A percentile compares a stretch with the other conserved stretches of the same genome.
These are phyloP conservation scores for Houttuynia cordata DNA, from an alignment of 164 flowering plant species.

Conservation along the genomic window DNA sequence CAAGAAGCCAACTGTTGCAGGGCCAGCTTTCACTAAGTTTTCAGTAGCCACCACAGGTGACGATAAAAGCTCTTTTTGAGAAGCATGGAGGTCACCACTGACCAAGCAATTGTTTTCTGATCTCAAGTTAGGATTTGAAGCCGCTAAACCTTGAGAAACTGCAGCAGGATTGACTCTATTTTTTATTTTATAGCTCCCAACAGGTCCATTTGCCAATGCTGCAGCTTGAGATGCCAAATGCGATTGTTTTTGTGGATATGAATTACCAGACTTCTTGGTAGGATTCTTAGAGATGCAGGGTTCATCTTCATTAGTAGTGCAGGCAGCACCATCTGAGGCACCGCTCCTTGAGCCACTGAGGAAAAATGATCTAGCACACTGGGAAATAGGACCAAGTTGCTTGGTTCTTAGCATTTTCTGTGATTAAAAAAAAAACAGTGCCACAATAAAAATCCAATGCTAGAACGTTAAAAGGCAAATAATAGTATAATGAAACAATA, in stretches of 20 bases:
- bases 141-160: slow-evolving; percentile 21
- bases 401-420: slow-evolving; percentile 81
- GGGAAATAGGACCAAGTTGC: slow-evolving; percentile 65
- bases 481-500: too few relatives aligned
- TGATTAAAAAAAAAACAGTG: slow-evolving; percentile 5
- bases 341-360: slow-evolving; percentile 59
- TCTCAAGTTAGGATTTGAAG: slow-evolving; percentile 18
- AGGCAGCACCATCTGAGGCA: slow-evolving; percentile 68
- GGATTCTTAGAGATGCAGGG: slow-evolving; percentile 40
- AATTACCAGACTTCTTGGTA: slow-evolving; percentile 19
- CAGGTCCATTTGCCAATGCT: slow-evolving; percentile 18
- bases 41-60: slow-evolving; percentile 37
- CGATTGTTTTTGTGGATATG: slow-evolving; percentile 25
- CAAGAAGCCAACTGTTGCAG: slow-evolving; percentile 52
- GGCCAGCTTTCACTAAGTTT: slow-evolving; percentile 57
- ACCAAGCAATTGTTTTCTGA: slow-evolving; percentile 7
- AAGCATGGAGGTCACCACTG: slow-evolving; percentile 5
- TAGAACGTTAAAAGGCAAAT: background rate
- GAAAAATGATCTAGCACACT: slow-evolving; percentile 65
- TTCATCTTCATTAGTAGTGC: slow-evolving; percentile 69
- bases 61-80: slow-evolving; percentile 15
- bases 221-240: slow-evolving; percentile 26
- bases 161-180: slow-evolving; percentile 17
- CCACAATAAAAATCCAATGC: background rate
- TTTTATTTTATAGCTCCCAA: slow-evolving; percentile 21